Evolutionary conservation across 208 protist genomes (phyloP).

Genomic region (Acanthamoeba sp.): DNA sequence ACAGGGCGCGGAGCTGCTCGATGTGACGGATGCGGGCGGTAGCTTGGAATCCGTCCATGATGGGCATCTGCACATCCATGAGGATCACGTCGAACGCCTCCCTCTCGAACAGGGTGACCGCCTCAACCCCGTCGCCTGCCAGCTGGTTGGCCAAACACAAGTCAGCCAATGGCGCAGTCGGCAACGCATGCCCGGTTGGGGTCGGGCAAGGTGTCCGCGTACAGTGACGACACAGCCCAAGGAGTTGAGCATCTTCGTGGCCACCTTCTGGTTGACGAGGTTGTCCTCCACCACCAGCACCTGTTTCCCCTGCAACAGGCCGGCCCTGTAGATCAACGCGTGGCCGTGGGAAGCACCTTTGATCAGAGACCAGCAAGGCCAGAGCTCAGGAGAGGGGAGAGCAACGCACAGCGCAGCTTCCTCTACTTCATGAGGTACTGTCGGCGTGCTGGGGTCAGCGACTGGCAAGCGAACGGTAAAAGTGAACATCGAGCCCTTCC

Average conservation of each 20-base stretch:
- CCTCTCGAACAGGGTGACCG: neutral
- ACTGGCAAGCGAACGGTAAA: neutral
- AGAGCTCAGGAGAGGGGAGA: neutral
- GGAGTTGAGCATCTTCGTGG: neutral
- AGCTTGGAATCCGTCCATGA: constrained; percentile 66
- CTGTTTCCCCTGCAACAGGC: neutral
- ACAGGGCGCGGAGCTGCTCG: neutral
- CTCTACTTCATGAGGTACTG: neutral
- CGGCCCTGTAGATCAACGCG: neutral
- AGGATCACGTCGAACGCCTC: constrained; percentile 24
- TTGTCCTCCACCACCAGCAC: constrained; percentile 63
- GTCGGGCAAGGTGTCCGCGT: too few relatives aligned
- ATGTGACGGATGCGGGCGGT: neutral
- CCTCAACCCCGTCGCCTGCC: neutral
- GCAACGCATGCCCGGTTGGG: too few relatives aligned
- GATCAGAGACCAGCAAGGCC: too few relatives aligned
- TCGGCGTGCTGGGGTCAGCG: too few relatives aligned
- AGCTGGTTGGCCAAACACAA: too few relatives aligned
- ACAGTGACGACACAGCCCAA: neutral
- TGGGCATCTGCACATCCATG: constrained; percentile 58
- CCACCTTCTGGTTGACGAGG: constrained; percentile 50
- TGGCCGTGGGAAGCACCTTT: neutral
- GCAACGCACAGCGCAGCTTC: neutral
- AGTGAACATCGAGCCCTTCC: neutral
- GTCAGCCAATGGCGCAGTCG: too few relatives aligned